Percentiles rank a stretch among this genome's conserved stretches.
These are phyloP conservation scores for Lactarius tabidus DNA, from an alignment of 768 basidiomycete genomes.

Conservation along the genomic window DNA sequence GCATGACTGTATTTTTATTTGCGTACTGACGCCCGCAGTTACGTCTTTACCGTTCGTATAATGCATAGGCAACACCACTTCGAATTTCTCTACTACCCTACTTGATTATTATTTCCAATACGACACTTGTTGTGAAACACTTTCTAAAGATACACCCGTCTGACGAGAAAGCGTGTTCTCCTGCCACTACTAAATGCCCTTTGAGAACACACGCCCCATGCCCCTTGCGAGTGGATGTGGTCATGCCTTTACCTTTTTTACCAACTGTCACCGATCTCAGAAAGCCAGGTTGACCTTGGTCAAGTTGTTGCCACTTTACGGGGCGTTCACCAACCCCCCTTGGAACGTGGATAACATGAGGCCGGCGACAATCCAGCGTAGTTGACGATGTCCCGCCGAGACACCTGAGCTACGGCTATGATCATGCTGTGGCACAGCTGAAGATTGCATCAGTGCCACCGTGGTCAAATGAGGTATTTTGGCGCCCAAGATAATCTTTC, in stretches of 20 bases:
- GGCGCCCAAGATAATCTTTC: slow-evolving; percentile 1
- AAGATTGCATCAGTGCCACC: background rate
- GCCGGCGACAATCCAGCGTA: slow-evolving; percentile 22
- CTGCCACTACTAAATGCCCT: background rate
- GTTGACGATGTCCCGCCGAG: slow-evolving; percentile 9
- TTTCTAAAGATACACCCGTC: background rate
- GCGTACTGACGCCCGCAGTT: slow-evolving; percentile 12
- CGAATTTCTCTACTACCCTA: slow-evolving; percentile 13
- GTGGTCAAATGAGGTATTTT: slow-evolving; percentile 3
- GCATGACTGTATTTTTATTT: slow-evolving; percentile 26
- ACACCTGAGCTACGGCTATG: slow-evolving; percentile 5
- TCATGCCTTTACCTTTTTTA: slow-evolving; percentile 3
- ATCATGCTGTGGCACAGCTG: slow-evolving; percentile 10
- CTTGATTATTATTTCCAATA: slow-evolving; percentile 13
- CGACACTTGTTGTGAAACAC: slow-evolving; percentile 16
- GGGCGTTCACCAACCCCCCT: slow-evolving; percentile 2
- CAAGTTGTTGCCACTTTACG: slow-evolving; percentile 7
- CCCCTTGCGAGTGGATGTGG: background rate
- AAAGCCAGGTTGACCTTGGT: slow-evolving; percentile 1
- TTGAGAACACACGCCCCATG: background rate
- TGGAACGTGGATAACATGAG: slow-evolving; percentile 17
- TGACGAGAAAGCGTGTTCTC: background rate
- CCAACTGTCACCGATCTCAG: background rate
- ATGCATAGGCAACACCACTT: slow-evolving; percentile 19
- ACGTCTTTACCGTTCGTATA: slow-evolving; percentile 23